Base-by-base conservation (phyloP, 768 basidiomycete genomes). In the Podaxis rugospora region DNA sequence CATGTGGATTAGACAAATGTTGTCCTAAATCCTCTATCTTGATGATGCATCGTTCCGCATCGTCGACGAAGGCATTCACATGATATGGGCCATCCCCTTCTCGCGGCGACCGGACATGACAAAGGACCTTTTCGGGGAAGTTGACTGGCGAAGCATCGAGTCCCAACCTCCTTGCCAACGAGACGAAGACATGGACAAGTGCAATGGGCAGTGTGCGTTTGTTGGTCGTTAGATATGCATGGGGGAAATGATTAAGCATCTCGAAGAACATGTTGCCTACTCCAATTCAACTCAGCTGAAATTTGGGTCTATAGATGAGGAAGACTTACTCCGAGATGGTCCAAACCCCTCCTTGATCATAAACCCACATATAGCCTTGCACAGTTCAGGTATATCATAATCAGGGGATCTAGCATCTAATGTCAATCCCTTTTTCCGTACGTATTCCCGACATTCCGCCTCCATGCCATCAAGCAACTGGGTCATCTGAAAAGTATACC, bases 181-280 rank as follows among this genome's bases (percentile, higher is more conserved):
- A 77, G 11, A 83, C 77, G 62, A 86, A 89, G 23, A 86, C 67
- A 69, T 83, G 84, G 40, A 81, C 80, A 46, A 88, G 73, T 10
- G 84, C 84, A 51, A 89, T 80, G 0, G 87, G 86, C 47, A 88
- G 78, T 0, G 84, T 80, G 23, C 70, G 69, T 59, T 76, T 83
- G 65, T 80, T 71, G 0, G 76, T 75, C 1, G 73, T 75, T 21
- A 89, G 75, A 66, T 87, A 85, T 57, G 72, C 67, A 63, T 87
- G 86, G 16, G 87, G 86, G 63, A 86, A 87, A 51, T 81, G 80
- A 62, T 84, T 82, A 53, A 74, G 67, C n/a, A 84, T 72, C 36
- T 75, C 63, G 55, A 76, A 71, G 65, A 81, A 84, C 13, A 66
- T 67, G n/a, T 67, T 46, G 3, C 69, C 80, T 81, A 62, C 25